A percentile compares a stretch with the other conserved stretches of the same genome.
These are phyloP conservation scores for Xylariales sp. DNA, from an alignment of 2,329 filamentous ascomycete genomes.

Conservation along the genomic window DNA sequence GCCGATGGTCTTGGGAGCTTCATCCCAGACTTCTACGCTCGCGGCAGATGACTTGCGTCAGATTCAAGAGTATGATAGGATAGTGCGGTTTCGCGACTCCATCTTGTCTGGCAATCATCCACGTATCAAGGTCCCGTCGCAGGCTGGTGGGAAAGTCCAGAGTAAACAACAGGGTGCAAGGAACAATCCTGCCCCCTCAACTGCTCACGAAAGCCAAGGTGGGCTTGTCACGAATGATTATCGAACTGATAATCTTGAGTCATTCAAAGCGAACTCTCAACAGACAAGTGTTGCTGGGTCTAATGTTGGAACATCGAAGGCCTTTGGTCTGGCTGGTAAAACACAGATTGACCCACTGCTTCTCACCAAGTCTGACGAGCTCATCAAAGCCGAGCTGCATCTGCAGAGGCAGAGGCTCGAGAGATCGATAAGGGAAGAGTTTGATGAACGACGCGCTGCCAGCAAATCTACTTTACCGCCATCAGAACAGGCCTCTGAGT, in stretches of 20 bases:
- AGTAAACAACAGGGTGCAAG: conserved; percentile 9
- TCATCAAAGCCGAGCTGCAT: conserved; percentile 76
- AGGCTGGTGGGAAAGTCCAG: conserved; percentile 22
- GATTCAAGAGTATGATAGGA: conserved; percentile 69
- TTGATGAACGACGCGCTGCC: conserved; percentile 55
- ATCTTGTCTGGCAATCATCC: conserved; percentile 74
- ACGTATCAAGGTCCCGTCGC: conserved; percentile 50
- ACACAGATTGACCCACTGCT: conserved; percentile 77
- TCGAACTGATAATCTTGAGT: conserved; percentile 27
- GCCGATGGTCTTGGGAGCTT: conserved; percentile 13
- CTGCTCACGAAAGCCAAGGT: conserved; percentile 12
- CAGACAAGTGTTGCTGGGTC: conserved; percentile 24
- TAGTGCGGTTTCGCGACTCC: conserved; percentile 74
- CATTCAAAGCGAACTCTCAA: conserved; percentile 33
- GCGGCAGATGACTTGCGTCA: conserved; percentile 44
- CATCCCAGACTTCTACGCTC: conserved; percentile 13
- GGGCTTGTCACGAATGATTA: conserved; percentile 20
- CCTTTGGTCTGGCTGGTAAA: conserved; percentile 45
- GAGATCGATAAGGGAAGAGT: conserved; percentile 68
- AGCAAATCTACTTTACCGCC: conserved; percentile 37
- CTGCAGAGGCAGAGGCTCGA: conserved; percentile 80
- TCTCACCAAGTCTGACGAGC: conserved; percentile 78
- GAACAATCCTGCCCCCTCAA: conserved; percentile 12
- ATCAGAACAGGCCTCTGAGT: conserved; percentile 53
- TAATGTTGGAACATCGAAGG: conserved; percentile 12